phyloP scores from a whole-genome alignment of 371 early-diverging fungal species.

The Apophysomyces variabilis region DNA sequence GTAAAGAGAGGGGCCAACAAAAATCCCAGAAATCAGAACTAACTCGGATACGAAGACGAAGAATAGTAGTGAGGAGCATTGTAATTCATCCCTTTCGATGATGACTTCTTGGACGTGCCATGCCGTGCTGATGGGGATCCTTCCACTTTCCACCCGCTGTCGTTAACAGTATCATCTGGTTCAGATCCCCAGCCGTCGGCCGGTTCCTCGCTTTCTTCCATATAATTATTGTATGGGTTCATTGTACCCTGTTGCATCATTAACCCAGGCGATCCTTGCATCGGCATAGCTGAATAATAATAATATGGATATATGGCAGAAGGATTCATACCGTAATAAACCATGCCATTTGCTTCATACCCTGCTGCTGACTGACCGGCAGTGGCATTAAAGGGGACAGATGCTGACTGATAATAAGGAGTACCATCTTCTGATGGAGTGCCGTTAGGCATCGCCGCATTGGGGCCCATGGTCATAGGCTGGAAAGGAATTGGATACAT shows the following conservation, averaged over 20 bases:
- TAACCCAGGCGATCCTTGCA: constrained; percentile 13
- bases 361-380: constrained; percentile 20
- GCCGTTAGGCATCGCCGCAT: constrained; percentile 4
- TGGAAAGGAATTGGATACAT: constrained; percentile 29
- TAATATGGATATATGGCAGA: constrained; percentile 34
- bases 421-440: neutral
- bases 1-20: neutral
- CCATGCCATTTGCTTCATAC: constrained; percentile 48
- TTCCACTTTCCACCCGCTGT: constrained; percentile 6
- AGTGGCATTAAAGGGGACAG: constrained; percentile 14
- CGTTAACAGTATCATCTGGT: neutral
- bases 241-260: neutral
- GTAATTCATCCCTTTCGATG: neutral
- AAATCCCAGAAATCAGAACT: neutral
- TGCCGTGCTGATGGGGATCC: neutral
- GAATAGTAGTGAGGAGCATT: constrained; percentile 7
- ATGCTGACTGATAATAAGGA: constrained; percentile 12
- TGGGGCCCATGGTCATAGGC: constrained; percentile 20
- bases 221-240: constrained; percentile 1
- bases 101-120: neutral
- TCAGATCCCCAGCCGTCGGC: constrained; percentile 1
- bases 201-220: neutral
- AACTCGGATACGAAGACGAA: constrained; percentile 6
- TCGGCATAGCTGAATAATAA: constrained; percentile 24
- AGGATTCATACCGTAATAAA: constrained; percentile 41